These are phyloP conservation scores for Termitomyces bulborhizus DNA, from an alignment of 768 basidiomycete species.

Conservation along the genomic window DNA sequence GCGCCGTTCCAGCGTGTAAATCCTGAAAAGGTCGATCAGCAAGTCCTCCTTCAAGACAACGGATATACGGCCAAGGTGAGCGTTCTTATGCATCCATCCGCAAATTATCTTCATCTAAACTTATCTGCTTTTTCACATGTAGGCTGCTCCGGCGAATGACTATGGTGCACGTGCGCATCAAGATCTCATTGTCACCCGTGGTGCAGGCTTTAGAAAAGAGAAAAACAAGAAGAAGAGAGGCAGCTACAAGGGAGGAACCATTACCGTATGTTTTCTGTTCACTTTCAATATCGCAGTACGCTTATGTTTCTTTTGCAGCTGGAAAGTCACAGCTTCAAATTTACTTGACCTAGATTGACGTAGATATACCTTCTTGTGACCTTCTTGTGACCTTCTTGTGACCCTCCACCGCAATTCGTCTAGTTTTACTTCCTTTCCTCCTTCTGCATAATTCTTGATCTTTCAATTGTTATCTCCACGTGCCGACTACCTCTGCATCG, in stretches of 20 bases:
- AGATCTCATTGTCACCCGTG: conserved; percentile 90
- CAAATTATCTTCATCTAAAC: neutral
- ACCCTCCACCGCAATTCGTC: neutral
- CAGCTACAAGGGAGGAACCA: conserved; percentile 90
- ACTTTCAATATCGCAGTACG: neutral
- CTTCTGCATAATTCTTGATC: neutral
- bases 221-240: conserved; percentile 99
- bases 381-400: too few species aligned
- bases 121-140: neutral
- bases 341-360: conserved; percentile 27
- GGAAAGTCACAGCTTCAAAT: conserved; percentile 85
- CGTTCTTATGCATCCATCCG: neutral
- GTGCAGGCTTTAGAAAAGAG: conserved; percentile 95
- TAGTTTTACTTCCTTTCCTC: neutral
- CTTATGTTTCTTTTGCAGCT: conserved; percentile 38
- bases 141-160: conserved; percentile 67
- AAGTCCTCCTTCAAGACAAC: conserved; percentile 52
- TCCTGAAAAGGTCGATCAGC: conserved; percentile 41
- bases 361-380: conserved; percentile 2
- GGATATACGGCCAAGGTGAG: conserved; percentile 73
- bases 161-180: conserved; percentile 83
- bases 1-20: conserved; percentile 82
- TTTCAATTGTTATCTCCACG: neutral
- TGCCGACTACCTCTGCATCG: neutral
- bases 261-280: conserved; percentile 56